Base-by-base conservation (phyloP, 805 yeast genomes). In the Nematodospora valgi region DNA sequence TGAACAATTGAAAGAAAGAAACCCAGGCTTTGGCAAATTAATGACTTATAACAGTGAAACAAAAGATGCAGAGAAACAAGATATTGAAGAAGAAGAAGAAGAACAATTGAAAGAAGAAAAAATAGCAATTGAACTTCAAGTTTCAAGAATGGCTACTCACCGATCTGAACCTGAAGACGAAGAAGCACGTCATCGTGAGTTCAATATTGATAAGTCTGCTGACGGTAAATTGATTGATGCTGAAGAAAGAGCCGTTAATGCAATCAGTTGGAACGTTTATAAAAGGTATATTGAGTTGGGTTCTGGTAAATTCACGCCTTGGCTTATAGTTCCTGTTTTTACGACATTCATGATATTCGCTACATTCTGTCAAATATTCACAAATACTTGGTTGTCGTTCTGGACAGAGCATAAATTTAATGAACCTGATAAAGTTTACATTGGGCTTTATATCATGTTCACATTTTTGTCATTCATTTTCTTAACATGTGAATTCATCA, bases 351-450 rank as follows among this genome's bases (percentile, higher is more conserved):
- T 54, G 41, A 40, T 54, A 22, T 35, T 70, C 11, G 63, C 72
- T 31, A 72, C 74, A 1, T 81, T 80, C 53, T 64, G 72, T 41
- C 67, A 64, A 38, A 55, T 80, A 30, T 78, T 82, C 50, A 71
- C 82, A 28, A 82, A 80, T 52, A 78, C 82, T 13, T 85, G 94
- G 94, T 67, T 88, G 40, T 80, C 94, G 1, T 87, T 82, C 58
- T 87, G 96, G 96, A 68, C 81, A 4, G 70, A 67, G 13, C 41
- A 65, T 33, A 76, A 72, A 52, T 86, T 82, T 49, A 53, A 55
- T 16, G 60, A 62, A 36, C 37, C 72, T 6, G 62, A 69, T 35
- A 73, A 78, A 0, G 78, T 78, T 47, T 86, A 86, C 62, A 82
- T 82, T 55, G 95, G 93, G 1, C 47, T 86, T 29, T 82, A 80